Conservation (phyloP, 306 rosid genomes). For the Malus fusca region DNA sequence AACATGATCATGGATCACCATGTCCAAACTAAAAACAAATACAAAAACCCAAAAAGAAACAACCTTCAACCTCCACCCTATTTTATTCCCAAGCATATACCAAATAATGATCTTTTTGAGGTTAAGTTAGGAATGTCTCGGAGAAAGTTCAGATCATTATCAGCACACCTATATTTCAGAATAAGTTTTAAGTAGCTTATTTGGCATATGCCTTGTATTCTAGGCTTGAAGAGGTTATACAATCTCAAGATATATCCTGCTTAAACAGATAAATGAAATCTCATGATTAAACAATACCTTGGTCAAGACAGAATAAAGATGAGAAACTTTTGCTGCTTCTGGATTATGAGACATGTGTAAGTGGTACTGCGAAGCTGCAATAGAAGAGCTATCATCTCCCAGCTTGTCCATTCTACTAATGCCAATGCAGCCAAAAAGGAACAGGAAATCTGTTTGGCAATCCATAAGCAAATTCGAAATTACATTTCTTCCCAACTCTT, state of each 20-base stretch:
- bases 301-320: constrained; percentile 49
- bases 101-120: background rate
- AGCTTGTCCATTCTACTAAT: constrained; percentile 29
- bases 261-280: background rate
- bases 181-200: background rate
- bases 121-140: background rate
- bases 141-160: background rate
- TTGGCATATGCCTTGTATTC: background rate
- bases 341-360: constrained; percentile 28
- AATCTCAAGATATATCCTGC: background rate
- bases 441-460: constrained; percentile 61
- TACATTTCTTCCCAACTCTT: constrained; percentile 40
- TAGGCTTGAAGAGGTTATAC: background rate
- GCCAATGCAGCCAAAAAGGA: constrained; percentile 64
- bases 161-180: background rate
- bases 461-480: constrained; percentile 54
- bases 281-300: constrained; percentile 39
- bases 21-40: background rate
- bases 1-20: background rate
- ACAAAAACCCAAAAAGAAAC: background rate
- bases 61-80: background rate
- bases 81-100: background rate
- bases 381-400: constrained; percentile 36
- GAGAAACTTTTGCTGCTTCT: constrained; percentile 64
- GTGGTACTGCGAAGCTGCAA: constrained; percentile 22